These are phyloP conservation scores for Babesia microti DNA, from an alignment of 169 alveolate genomes.

Conservation along the genomic window DNA sequence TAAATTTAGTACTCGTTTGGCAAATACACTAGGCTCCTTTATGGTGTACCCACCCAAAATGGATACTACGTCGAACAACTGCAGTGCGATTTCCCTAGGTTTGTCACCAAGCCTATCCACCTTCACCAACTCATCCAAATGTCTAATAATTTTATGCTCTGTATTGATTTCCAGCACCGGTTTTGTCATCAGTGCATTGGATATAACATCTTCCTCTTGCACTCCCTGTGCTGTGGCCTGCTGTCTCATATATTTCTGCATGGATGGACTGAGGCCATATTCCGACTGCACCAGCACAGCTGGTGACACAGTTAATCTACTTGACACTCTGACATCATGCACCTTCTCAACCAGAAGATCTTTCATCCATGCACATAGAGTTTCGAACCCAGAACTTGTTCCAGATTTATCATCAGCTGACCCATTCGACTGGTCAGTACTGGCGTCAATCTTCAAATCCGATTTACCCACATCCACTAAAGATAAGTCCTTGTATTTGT, in stretches of 20 bases:
- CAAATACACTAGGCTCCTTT: conserved; percentile 67
- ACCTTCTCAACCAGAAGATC: conserved; percentile 67
- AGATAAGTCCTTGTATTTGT: conserved; percentile 81
- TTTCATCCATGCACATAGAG: conserved; percentile 82
- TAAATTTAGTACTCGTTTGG: conserved; percentile 55
- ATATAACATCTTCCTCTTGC: conserved; percentile 67
- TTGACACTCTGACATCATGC: conserved; percentile 78
- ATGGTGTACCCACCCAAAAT: conserved; percentile 69
- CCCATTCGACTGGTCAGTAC: conserved; percentile 44
- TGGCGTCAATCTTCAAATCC: conserved; percentile 80
- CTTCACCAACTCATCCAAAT: conserved; percentile 64
- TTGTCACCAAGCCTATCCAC: conserved; percentile 43
- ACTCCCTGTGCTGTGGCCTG: conserved; percentile 89
- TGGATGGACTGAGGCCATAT: conserved; percentile 88
- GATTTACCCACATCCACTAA: conserved; percentile 86
- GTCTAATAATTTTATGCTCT: conserved; percentile 82
- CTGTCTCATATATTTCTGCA: conserved; percentile 91
- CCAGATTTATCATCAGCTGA: conserved; percentile 3
- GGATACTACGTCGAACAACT: conserved; percentile 57
- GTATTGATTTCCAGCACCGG: conserved; percentile 88
- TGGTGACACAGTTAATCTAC: conserved; percentile 83
- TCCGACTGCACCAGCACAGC: conserved; percentile 83
- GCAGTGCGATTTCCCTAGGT: conserved; percentile 60
- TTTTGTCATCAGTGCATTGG: conserved; percentile 80
- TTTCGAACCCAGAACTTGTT: conserved; percentile 53